Evolutionary conservation across 768 basidiomycete species (phyloP).

Genomic region (Ramaria rubella): DNA sequence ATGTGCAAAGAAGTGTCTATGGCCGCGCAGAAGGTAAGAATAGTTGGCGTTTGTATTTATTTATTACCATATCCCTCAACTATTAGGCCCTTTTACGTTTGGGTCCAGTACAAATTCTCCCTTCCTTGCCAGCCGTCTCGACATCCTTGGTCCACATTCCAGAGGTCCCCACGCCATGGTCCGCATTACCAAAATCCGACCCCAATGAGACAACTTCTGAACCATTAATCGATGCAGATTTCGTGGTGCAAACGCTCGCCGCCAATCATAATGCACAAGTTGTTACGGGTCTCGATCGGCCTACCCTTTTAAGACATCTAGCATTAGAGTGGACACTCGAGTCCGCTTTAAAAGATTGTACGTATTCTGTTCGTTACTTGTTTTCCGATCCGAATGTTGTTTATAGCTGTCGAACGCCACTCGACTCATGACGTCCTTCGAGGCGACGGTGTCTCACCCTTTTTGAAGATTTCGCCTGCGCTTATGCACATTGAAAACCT

Average conservation of each 20-base stretch:
- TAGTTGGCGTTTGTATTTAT: background rate
- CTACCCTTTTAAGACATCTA: constrained; percentile 48
- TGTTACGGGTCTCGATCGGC: constrained; percentile 56
- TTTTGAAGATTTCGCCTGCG: constrained; percentile 75
- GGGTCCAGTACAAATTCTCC: constrained; percentile 33
- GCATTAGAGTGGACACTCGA: constrained; percentile 66
- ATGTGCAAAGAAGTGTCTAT: constrained; percentile 46
- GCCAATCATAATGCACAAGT: constrained; percentile 49
- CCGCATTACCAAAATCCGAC: constrained; percentile 21
- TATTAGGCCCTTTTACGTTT: constrained; percentile 41
- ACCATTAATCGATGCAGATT: constrained; percentile 45
- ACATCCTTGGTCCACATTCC: constrained; percentile 40
- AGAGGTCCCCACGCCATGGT: constrained; percentile 39
- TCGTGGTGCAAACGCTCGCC: constrained; percentile 50
- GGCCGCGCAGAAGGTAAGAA: constrained; percentile 50
- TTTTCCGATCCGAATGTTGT: constrained; percentile 4
- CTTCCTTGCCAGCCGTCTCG: constrained; percentile 30
- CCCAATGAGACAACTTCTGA: constrained; percentile 18
- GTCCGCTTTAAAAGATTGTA: constrained; percentile 69
- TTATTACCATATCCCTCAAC: background rate
- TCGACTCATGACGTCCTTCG: constrained; percentile 49
- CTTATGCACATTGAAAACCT: constrained; percentile 90
- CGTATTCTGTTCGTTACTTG: constrained; percentile 26
- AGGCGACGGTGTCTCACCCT: constrained; percentile 63
- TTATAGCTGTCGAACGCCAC: constrained; percentile 49